Percentiles rank a stretch among this genome's conserved stretches.
Conservation (phyloP, 108 stramenopile species). For the Discostella stelligeroides region DNA sequence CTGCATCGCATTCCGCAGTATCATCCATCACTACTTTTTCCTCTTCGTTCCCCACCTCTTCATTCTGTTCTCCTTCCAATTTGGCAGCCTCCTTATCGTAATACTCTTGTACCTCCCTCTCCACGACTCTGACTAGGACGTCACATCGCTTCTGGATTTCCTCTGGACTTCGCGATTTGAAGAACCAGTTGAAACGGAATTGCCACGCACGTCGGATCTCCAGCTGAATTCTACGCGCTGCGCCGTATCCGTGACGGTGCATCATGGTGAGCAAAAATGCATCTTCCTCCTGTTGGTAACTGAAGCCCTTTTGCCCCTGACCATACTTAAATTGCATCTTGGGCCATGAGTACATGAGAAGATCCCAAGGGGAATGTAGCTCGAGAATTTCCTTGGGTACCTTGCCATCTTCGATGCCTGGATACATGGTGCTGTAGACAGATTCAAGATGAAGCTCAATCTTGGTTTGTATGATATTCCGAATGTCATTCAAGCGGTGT, state of each 20-base stretch:
- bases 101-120: conserved; percentile 77
- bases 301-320: conserved; percentile 52
- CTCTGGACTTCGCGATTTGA: conserved; percentile 91
- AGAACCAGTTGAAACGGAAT: conserved; percentile 99
- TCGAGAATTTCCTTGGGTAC: conserved; percentile 65
- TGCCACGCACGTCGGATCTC: conserved; percentile 95
- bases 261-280: conserved; percentile 95
- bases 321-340: conserved; percentile 86
- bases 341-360: conserved; percentile 86
- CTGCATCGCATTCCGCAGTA: neutral
- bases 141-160: conserved; percentile 96
- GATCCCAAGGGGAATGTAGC: conserved; percentile 62
- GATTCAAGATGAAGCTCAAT: conserved; percentile 95
- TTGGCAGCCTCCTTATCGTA: conserved; percentile 62
- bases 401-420: conserved; percentile 37
- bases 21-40: conserved; percentile 8
- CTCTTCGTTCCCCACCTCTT: conserved; percentile 18
- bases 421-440: conserved; percentile 71
- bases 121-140: conserved; percentile 58
- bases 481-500: conserved; percentile 81
- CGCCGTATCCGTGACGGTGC: conserved; percentile 95
- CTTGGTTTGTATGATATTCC: conserved; percentile 93
- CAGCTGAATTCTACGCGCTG: conserved; percentile 90
- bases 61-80: conserved; percentile 5
- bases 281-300: conserved; percentile 96